A percentile compares a stretch with the other conserved stretches of the same genome.
phyloP scores from a whole-genome alignment of 164 flowering plant species.

The Berberis thunbergii region DNA sequence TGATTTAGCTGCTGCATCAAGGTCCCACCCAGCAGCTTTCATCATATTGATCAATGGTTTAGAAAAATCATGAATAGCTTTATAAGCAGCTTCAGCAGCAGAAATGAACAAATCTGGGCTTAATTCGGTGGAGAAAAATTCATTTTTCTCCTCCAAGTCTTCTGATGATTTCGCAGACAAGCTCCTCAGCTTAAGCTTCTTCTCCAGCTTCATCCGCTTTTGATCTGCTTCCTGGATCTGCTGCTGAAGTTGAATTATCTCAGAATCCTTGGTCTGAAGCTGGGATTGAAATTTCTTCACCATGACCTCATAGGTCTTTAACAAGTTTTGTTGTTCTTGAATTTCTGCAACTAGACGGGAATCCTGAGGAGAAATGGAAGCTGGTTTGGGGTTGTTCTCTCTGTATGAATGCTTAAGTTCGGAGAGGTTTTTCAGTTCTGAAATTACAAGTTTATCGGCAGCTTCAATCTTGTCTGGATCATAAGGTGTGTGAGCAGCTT shows the following conservation, averaged over 20 bases:
- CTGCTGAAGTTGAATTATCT: slow-evolving; percentile 68
- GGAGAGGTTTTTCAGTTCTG: slow-evolving; percentile 77
- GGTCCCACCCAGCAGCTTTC: slow-evolving; percentile 99
- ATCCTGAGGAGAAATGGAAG: slow-evolving; percentile 69
- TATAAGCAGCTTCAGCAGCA: slow-evolving; percentile 59
- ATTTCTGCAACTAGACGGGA: slow-evolving; percentile 85
- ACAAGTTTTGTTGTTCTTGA: slow-evolving; percentile 81
- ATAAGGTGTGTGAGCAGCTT: slow-evolving; percentile 91
- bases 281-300: slow-evolving; percentile 94
- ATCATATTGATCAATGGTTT: slow-evolving; percentile 95
- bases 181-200: slow-evolving; percentile 80
- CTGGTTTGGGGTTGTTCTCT: slow-evolving; percentile 78
- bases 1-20: slow-evolving; percentile 86
- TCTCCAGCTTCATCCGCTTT: slow-evolving; percentile 62
- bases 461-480: slow-evolving; percentile 91
- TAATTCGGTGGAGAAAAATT: slow-evolving; percentile 44
- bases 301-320: slow-evolving; percentile 95
- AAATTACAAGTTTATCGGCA: slow-evolving; percentile 83
- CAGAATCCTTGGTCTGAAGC: slow-evolving; percentile 86
- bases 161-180: slow-evolving; percentile 65
- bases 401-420: slow-evolving; percentile 83
- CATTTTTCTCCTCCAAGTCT: slow-evolving; percentile 41
- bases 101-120: slow-evolving; percentile 66
- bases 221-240: slow-evolving; percentile 70
- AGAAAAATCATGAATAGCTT: slow-evolving; percentile 86